Percentiles rank a stretch among this genome's conserved stretches.
These are phyloP conservation scores for Kwoniella shandongensis DNA, from an alignment of 768 basidiomycete genomes.

Conservation along the genomic window DNA sequence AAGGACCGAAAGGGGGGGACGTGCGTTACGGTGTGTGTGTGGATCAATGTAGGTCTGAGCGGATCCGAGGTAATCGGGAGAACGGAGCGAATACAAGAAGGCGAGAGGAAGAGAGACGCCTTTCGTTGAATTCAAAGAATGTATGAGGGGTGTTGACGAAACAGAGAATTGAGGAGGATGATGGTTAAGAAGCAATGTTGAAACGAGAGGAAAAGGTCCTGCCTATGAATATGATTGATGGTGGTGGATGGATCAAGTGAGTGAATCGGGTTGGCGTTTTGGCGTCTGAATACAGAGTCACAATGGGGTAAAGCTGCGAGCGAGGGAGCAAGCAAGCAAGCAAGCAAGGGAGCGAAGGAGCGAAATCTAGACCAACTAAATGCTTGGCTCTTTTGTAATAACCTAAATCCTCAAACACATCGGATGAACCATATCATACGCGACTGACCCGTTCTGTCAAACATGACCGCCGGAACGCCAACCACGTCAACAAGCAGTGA, in stretches of 20 bases:
- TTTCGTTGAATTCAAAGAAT: not conserved
- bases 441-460: no score
- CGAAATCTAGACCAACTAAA: not conserved
- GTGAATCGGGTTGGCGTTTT: not conserved
- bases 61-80: not conserved
- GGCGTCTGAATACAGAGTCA: not conserved
- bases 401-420: no score
- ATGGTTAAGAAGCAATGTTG: conserved; percentile 4
- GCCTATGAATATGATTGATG: no score
- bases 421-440: no score
- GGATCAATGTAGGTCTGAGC: no score
- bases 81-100: not conserved
- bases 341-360: not conserved
- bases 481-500: no score
- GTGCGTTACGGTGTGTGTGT: not conserved
- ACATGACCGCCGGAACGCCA: no score
- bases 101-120: no score
- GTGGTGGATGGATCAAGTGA: conserved; percentile 3
- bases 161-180: not conserved
- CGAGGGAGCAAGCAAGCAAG: not conserved
- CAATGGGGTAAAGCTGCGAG: not conserved
- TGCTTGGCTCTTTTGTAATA: no score
- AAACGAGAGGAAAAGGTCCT: not conserved
- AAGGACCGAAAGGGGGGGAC: not conserved
- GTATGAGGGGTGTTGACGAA: not conserved